A percentile compares a stretch with the other conserved stretches of the same genome.
Evolutionary conservation across 2,329 filamentous ascomycete species (phyloP).

Genomic region (Pseudohalonectria lignicola): DNA sequence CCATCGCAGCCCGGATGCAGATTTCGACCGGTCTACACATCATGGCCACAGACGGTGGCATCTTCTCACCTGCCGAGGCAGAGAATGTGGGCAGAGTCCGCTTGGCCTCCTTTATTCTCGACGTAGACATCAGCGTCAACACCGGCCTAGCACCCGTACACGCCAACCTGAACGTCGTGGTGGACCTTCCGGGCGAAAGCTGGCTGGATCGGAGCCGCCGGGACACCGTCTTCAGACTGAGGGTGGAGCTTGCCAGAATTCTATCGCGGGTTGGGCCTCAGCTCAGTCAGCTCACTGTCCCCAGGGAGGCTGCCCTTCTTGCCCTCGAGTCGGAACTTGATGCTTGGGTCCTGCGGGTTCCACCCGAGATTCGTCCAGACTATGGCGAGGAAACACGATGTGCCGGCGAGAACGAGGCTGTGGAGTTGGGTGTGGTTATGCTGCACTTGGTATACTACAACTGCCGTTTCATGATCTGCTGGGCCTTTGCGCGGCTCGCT

Average conservation of each 20-base stretch:
- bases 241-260: neutral
- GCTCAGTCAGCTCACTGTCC: neutral
- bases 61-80: neutral
- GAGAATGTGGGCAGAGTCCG: neutral
- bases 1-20: neutral
- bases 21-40: neutral
- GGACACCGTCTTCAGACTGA: neutral
- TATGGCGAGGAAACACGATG: neutral
- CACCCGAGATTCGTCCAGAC: neutral
- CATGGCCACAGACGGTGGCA: neutral
- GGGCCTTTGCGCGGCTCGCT: constrained; percentile 3
- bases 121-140: neutral
- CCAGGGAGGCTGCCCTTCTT: neutral
- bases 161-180: neutral
- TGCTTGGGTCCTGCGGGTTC: neutral
- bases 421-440: neutral
- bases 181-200: neutral
- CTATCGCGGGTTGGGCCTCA: constrained; percentile 1
- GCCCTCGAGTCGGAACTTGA: neutral
- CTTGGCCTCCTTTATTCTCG: neutral
- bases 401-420: neutral
- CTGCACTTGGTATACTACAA: constrained; percentile 4
- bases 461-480: constrained; percentile 2
- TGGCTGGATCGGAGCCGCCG: neutral
- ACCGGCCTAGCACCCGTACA: neutral